phyloP scores from a whole-genome alignment of 306 rosid species.

The Cucurbita argyrosperma region DNA sequence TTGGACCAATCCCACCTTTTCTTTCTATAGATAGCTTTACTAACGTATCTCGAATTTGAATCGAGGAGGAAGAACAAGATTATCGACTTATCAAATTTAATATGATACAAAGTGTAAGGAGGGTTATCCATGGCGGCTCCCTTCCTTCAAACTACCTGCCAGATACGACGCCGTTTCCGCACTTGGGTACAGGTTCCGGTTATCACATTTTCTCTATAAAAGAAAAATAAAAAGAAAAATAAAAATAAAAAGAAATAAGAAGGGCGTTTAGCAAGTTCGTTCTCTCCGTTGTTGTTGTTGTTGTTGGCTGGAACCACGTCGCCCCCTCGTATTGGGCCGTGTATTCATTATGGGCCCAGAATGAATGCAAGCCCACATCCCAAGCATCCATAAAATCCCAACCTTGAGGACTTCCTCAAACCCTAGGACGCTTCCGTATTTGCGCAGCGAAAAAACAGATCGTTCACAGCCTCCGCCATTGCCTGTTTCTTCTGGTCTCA shows the following conservation, averaged over 20 bases:
- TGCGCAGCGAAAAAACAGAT: background rate
- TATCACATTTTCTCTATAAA: no score
- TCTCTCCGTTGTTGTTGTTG: no score
- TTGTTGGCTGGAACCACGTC: no score
- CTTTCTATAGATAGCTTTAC: background rate
- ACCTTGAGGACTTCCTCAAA: background rate
- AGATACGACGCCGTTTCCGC: slow-evolving; percentile 27
- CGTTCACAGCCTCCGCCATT: no score
- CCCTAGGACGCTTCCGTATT: background rate
- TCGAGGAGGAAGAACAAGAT: background rate
- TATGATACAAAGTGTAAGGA: no score
- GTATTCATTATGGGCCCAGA: background rate
- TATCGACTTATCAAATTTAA: no score
- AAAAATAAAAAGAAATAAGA: no score
- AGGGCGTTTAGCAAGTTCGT: no score
- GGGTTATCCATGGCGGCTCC: no score
- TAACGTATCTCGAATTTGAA: background rate
- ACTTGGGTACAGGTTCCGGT: slow-evolving; percentile 40
- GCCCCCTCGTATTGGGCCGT: background rate
- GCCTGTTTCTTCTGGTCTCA: background rate
- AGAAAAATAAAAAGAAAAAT: no score
- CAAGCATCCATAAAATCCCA: background rate
- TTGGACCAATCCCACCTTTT: background rate
- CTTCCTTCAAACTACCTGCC: background rate
- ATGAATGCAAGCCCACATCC: background rate